Percentiles rank a stretch among this genome's conserved stretches.
Evolutionary conservation across 768 basidiomycete species (phyloP).

Genomic region (Russula sp.): DNA sequence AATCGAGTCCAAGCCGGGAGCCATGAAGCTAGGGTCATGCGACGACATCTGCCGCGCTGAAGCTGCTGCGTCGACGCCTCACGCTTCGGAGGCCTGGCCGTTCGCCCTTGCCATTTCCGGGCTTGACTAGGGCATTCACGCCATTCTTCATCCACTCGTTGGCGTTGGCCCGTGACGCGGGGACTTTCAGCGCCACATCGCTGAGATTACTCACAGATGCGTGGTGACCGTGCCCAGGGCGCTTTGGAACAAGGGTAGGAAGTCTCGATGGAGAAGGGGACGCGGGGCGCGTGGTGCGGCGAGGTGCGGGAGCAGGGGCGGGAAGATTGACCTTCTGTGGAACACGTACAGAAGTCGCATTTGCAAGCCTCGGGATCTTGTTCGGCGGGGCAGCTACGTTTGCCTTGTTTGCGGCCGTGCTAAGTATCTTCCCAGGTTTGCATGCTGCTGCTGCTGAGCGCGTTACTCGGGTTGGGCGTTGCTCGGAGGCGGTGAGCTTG

Average conservation of each 20-base stretch:
- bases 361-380: constrained; percentile 35
- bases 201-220: constrained; percentile 38
- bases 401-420: constrained; percentile 23
- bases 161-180: constrained; percentile 29
- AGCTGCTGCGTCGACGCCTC: constrained; percentile 75
- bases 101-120: constrained; percentile 55
- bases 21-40: constrained; percentile 37
- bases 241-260: constrained; percentile 59
- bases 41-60: constrained; percentile 79
- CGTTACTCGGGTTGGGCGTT: constrained; percentile 66
- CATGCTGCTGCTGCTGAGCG: constrained; percentile 48
- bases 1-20: constrained; percentile 7
- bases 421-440: constrained; percentile 23
- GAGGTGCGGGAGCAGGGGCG: constrained; percentile 29
- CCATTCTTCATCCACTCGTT: constrained; percentile 67
- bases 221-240: constrained; percentile 32
- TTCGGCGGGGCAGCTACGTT: constrained; percentile 31
- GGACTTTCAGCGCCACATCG: constrained; percentile 40
- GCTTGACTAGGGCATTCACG: constrained; percentile 59
- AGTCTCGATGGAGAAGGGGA: constrained; percentile 70
- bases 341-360: constrained; percentile 40
- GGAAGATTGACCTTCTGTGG: constrained; percentile 30
- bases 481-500: constrained; percentile 59
- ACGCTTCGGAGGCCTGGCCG: constrained; percentile 69
- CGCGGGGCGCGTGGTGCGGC: constrained; percentile 41